These are phyloP conservation scores for Talaromyces albobiverticillius DNA, from an alignment of 2,329 filamentous ascomycete species.

Conservation along the genomic window DNA sequence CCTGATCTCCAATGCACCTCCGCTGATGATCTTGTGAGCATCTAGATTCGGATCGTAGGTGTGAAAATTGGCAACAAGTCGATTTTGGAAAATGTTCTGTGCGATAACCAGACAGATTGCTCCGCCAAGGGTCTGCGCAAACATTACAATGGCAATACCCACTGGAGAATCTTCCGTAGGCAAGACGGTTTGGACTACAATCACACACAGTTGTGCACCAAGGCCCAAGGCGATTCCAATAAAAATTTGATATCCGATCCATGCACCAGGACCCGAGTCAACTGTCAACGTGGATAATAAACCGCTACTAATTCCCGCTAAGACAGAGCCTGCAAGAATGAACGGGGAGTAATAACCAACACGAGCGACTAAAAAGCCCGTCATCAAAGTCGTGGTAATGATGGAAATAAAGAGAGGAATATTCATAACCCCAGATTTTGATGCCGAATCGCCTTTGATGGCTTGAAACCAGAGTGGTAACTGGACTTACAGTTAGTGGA, in stretches of 20 bases:
- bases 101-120: conserved; percentile 26
- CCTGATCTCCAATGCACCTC: no score
- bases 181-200: conserved; percentile 22
- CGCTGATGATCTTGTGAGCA: no score
- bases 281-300: conserved; percentile 18
- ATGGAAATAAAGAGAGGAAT: conserved; percentile 39
- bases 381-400: conserved; percentile 23
- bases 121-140: conserved; percentile 28
- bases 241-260: conserved; percentile 31
- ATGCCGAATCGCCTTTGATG: conserved; percentile 29
- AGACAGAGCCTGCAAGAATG: not conserved
- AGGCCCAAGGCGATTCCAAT: conserved; percentile 23
- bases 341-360: not conserved
- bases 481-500: conserved; percentile 41
- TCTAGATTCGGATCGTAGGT: no score
- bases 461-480: conserved; percentile 49
- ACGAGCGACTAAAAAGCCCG: not conserved
- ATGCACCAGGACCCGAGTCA: conserved; percentile 18
- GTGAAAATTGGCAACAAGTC: not conserved
- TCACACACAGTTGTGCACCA: conserved; percentile 22
- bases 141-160: conserved; percentile 22
- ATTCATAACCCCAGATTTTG: conserved; percentile 40
- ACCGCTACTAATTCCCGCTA: conserved; percentile 22
- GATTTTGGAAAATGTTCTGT: conserved; percentile 24
- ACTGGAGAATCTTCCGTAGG: conserved; percentile 24